phyloP scores from a whole-genome alignment of 495 filamentous ascomycete species.

The Patellaria atrata region DNA sequence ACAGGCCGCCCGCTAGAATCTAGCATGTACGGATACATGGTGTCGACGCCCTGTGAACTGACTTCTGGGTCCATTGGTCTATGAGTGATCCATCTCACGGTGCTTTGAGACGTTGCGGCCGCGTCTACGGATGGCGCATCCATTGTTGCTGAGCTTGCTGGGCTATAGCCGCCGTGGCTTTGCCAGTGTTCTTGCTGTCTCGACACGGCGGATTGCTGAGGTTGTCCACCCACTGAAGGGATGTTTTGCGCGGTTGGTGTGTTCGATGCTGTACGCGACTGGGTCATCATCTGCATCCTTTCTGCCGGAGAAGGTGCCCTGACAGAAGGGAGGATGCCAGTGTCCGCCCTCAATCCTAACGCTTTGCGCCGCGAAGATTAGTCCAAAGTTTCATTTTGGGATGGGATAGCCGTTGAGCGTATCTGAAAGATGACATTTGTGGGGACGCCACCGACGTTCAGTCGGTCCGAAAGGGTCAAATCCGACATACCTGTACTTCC shows the following conservation, averaged over 20 bases:
- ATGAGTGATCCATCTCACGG: slow-evolving; percentile 16
- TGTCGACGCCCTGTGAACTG: slow-evolving; percentile 5
- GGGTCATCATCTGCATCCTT: slow-evolving; percentile 16
- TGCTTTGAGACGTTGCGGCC: slow-evolving; percentile 5
- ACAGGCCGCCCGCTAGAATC: slow-evolving; percentile 13
- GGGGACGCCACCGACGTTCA: not conserved
- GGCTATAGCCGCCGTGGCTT: slow-evolving; percentile 9
- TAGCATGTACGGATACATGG: slow-evolving; percentile 10
- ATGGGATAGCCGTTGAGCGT: slow-evolving; percentile 2
- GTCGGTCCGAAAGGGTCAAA: slow-evolving; percentile 5
- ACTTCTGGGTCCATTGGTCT: not conserved
- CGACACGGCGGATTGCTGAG: slow-evolving; percentile 14
- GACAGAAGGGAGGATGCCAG: slow-evolving; percentile 11
- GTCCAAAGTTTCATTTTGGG: too few relatives aligned
- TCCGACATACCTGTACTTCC: slow-evolving; percentile 14
- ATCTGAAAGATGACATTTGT: not conserved
- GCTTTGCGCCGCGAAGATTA: too few relatives aligned
- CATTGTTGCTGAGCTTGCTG: slow-evolving; percentile 14
- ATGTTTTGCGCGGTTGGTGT: slow-evolving; percentile 11
- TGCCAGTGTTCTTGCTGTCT: slow-evolving; percentile 18
- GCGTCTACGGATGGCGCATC: slow-evolving; percentile 10
- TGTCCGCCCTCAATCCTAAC: too few relatives aligned
- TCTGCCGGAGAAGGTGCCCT: slow-evolving; percentile 15
- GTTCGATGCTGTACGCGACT: slow-evolving; percentile 14
- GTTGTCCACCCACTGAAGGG: slow-evolving; percentile 11